These are phyloP conservation scores for Agroathelia rolfsii DNA, from an alignment of 1,284 basidiomycete species.

Conservation along the genomic window DNA sequence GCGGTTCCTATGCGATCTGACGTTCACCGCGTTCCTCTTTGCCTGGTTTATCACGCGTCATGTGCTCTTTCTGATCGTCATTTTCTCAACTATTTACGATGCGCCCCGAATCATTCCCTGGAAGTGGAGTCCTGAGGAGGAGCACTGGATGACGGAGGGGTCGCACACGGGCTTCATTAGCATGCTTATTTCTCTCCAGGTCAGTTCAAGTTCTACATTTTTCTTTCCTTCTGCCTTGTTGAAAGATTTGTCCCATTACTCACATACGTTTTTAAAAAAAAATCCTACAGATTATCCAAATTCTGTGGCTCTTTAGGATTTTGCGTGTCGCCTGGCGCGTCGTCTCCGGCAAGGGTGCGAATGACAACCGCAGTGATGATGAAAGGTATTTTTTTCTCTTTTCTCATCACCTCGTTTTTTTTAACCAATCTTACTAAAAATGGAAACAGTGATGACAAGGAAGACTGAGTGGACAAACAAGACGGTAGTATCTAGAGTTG, in stretches of 20 bases:
- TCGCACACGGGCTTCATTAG: constrained; percentile 40
- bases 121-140: constrained; percentile 50
- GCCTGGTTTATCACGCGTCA: constrained; percentile 89
- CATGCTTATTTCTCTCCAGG: constrained; percentile 58
- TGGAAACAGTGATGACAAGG: constrained; percentile 13
- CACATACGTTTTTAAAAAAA: constrained; percentile 10
- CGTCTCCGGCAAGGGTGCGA: constrained; percentile 66
- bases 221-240: constrained; percentile 9
- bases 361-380: constrained; percentile 81
- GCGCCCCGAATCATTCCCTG: constrained; percentile 34
- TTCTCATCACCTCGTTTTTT: constrained; percentile 9
- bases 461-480: constrained; percentile 11
- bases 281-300: constrained; percentile 60
- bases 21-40: constrained; percentile 76
- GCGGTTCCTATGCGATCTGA: constrained; percentile 60
- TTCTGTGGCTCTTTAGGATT: constrained; percentile 84
- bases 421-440: not conserved
- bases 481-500: too few species aligned
- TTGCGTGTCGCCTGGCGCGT: constrained; percentile 76
- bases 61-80: constrained; percentile 63
- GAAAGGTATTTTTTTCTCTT: constrained; percentile 38
- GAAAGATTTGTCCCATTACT: constrained; percentile 10
- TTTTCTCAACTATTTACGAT: constrained; percentile 51
- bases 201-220: constrained; percentile 19
- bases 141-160: constrained; percentile 43